These are phyloP conservation scores for Stachybotrys echinatus DNA, from an alignment of 2,329 filamentous ascomycete genomes.

Conservation along the genomic window DNA sequence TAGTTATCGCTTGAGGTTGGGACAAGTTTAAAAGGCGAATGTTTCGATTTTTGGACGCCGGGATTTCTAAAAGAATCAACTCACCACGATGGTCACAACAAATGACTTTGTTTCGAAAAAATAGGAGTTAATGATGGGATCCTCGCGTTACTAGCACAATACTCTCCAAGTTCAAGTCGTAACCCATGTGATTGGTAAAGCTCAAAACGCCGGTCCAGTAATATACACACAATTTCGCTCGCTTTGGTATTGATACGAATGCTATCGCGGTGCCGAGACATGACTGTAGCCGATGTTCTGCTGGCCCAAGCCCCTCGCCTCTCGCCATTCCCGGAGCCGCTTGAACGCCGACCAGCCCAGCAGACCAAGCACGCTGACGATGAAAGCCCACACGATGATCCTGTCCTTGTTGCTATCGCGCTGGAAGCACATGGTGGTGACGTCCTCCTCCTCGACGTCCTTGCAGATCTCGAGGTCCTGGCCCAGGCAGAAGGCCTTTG, in stretches of 20 bases:
- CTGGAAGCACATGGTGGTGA: slow-evolving; percentile 60
- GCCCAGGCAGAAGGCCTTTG: slow-evolving; percentile 57
- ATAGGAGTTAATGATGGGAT: background rate
- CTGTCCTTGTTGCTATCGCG: slow-evolving; percentile 62
- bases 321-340: slow-evolving; percentile 37
- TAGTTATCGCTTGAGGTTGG: background rate
- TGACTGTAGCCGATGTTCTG: background rate
- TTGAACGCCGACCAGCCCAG: slow-evolving; percentile 55
- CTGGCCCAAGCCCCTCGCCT: slow-evolving; percentile 13
- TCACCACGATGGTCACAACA: background rate
- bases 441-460: slow-evolving; percentile 55
- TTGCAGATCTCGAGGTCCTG: slow-evolving; percentile 59
- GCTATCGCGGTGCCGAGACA: background rate
- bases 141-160: background rate
- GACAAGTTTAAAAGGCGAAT: background rate
- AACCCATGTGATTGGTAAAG: background rate
- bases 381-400: slow-evolving; percentile 61
- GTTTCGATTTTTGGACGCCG: background rate
- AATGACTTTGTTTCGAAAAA: background rate
- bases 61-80: background rate
- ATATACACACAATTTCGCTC: background rate
- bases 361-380: slow-evolving; percentile 52
- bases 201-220: background rate
- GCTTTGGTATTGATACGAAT: background rate
- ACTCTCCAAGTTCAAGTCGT: background rate